phyloP scores from a whole-genome alignment of 345 rosid species.

The Iberis pinnata region DNA sequence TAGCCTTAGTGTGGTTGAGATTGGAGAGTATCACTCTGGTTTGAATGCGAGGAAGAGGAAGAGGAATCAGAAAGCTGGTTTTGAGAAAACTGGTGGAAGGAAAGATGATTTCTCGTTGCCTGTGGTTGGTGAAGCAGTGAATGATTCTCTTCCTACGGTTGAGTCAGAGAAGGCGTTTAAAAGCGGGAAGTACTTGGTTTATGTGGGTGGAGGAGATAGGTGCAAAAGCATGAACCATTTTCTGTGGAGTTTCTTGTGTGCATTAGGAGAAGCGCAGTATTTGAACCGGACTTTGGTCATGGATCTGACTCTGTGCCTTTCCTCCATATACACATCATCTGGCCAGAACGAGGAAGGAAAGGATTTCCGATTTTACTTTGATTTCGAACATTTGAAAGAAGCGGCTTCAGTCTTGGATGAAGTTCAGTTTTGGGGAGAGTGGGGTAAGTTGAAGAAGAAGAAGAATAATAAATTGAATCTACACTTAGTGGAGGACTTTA shows the following conservation, averaged over 20 bases:
- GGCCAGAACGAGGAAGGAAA: slow-evolving; percentile 87
- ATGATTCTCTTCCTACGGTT: slow-evolving; percentile 57
- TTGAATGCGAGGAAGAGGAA: slow-evolving; percentile 85
- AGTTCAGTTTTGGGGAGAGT: slow-evolving; percentile 74
- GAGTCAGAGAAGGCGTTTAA: slow-evolving; percentile 69
- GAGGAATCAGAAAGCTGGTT: slow-evolving; percentile 65
- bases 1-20: slow-evolving; percentile 42
- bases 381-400: slow-evolving; percentile 88
- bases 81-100: slow-evolving; percentile 38
- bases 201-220: slow-evolving; percentile 76
- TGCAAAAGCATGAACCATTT: slow-evolving; percentile 96
- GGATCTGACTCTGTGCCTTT: slow-evolving; percentile 77
- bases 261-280: slow-evolving; percentile 91
- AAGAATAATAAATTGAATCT: slow-evolving; percentile 45
- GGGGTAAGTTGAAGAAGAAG: slow-evolving; percentile 66
- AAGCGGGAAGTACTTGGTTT: slow-evolving; percentile 60
- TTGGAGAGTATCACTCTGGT: slow-evolving; percentile 91
- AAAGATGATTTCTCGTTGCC: slow-evolving; percentile 40
- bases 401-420: slow-evolving; percentile 83
- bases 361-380: slow-evolving; percentile 89
- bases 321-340: slow-evolving; percentile 63
- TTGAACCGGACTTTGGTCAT: slow-evolving; percentile 79
- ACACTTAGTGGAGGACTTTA: slow-evolving; percentile 62
- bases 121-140: slow-evolving; percentile 68
- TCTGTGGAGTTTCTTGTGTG: slow-evolving; percentile 94